These are phyloP conservation scores for Leccinum subgranulosum DNA, from an alignment of 768 basidiomycete genomes.

Conservation along the genomic window DNA sequence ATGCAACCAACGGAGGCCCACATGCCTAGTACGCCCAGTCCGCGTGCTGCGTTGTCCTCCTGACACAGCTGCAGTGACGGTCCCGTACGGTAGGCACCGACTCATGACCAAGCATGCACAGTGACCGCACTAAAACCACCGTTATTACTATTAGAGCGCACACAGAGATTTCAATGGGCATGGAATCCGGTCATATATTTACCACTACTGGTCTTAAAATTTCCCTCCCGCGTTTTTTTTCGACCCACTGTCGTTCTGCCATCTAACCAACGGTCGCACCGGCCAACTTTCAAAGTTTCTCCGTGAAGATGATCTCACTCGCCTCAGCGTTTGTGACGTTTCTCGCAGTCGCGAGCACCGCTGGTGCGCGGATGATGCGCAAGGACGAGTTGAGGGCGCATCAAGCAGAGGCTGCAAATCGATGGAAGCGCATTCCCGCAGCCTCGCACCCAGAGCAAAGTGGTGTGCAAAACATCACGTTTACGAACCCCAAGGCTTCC, in stretches of 20 bases:
- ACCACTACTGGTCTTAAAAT: background rate
- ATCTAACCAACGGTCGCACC: background rate
- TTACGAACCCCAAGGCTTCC: slow-evolving; percentile 62
- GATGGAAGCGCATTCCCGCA: slow-evolving; percentile 24
- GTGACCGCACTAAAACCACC: background rate
- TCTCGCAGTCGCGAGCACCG: slow-evolving; percentile 5
- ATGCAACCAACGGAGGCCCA: background rate
- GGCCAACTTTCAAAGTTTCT: background rate
- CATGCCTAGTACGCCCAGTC: background rate
- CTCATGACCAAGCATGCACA: background rate
- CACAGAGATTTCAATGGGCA: background rate
- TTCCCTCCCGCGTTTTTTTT: background rate
- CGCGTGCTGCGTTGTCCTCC: background rate
- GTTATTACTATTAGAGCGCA: background rate
- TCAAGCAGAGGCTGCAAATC: slow-evolving; percentile 48
- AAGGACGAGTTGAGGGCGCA: slow-evolving; percentile 43
- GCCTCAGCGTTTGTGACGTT: slow-evolving; percentile 2
- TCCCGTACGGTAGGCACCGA: background rate
- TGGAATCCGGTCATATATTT: background rate
- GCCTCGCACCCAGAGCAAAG: background rate
- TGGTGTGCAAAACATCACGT: slow-evolving; percentile 64
- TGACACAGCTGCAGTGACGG: background rate
- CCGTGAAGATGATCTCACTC: slow-evolving; percentile 14
- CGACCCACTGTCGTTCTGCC: background rate
- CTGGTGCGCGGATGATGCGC: slow-evolving; percentile 21